A percentile compares a stretch with the other conserved stretches of the same genome.
These are phyloP conservation scores for Stagonosporopsis tanaceti DNA, from an alignment of 2,329 filamentous ascomycete species.

Conservation along the genomic window DNA sequence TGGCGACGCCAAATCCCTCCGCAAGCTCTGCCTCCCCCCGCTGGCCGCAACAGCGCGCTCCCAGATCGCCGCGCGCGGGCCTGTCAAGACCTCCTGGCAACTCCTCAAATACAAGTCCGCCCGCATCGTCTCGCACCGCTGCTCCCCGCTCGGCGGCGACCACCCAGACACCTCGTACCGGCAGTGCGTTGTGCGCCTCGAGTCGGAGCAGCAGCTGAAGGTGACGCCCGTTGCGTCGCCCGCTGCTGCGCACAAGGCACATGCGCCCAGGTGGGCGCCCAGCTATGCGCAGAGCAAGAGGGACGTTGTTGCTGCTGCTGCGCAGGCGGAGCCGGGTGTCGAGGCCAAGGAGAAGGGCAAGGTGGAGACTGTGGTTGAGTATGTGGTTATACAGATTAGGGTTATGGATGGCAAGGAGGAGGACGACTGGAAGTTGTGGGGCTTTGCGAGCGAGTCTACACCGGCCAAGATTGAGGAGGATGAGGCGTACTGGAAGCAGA, in stretches of 20 bases:
- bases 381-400: constrained; percentile 67
- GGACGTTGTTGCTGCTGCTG: constrained; percentile 22
- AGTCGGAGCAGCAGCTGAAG: constrained; percentile 31
- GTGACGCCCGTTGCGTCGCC: background rate
- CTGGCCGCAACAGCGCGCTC: constrained; percentile 62
- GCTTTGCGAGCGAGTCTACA: constrained; percentile 64
- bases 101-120: constrained; percentile 47
- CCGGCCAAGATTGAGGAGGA: constrained; percentile 31
- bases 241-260: background rate
- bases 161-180: constrained; percentile 34
- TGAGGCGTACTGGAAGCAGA: constrained; percentile 33
- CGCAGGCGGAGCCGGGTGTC: background rate
- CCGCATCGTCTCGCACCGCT: constrained; percentile 64
- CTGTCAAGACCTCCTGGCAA: constrained; percentile 58
- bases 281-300: background rate
- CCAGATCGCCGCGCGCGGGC: constrained; percentile 61
- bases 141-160: constrained; percentile 54
- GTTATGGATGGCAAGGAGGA: constrained; percentile 57
- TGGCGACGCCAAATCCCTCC: constrained; percentile 28
- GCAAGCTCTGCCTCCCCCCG: constrained; percentile 62
- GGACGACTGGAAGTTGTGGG: constrained; percentile 70
- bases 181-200: constrained; percentile 39
- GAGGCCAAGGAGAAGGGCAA: constrained; percentile 5
- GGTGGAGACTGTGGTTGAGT: constrained; percentile 62
- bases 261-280: constrained; percentile 6